phyloP scores from a whole-genome alignment of 2,329 filamentous ascomycete genomes.

The Chalaropsis thielavioides region DNA sequence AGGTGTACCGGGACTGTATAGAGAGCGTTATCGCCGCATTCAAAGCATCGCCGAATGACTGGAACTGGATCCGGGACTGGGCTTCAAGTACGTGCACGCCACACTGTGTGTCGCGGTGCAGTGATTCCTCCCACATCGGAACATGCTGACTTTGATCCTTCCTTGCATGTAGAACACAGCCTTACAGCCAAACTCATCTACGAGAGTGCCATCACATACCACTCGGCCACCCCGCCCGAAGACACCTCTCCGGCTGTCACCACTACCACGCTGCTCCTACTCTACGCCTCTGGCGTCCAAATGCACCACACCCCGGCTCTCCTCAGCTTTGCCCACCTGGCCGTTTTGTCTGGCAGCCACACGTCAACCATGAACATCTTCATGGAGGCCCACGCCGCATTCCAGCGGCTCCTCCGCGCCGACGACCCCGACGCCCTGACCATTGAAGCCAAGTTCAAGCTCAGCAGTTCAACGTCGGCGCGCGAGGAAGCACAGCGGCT shows the following conservation, averaged over 20 bases:
- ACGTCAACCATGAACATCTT: slow-evolving; percentile 18
- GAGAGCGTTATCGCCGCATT: slow-evolving; percentile 7
- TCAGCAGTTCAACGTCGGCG: not conserved
- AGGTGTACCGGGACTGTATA: slow-evolving; percentile 10
- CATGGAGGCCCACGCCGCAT: not conserved
- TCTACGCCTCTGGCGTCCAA: slow-evolving; percentile 24
- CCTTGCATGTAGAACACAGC: not conserved
- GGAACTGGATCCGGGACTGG: slow-evolving; percentile 9
- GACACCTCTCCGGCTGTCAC: slow-evolving; percentile 10
- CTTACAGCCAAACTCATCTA: not conserved
- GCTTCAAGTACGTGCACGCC: slow-evolving; percentile 6
- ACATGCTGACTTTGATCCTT: not conserved
- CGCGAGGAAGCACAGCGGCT: slow-evolving; percentile 12
- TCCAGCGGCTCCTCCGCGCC: slow-evolving; percentile 13
- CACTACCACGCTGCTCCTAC: slow-evolving; percentile 23
- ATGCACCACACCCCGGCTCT: slow-evolving; percentile 4
- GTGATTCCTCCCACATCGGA: not conserved
- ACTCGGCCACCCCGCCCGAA: not conserved
- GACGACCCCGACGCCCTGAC: slow-evolving; percentile 26
- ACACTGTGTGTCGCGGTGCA: not conserved
- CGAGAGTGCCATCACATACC: slow-evolving; percentile 11
- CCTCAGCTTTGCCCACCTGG: slow-evolving; percentile 7
- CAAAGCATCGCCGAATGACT: slow-evolving; percentile 7
- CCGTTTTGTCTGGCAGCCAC: slow-evolving; percentile 22
- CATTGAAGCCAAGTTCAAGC: slow-evolving; percentile 21